phyloP scores from a whole-genome alignment of 306 rosid species.

The Castanea sativa region DNA sequence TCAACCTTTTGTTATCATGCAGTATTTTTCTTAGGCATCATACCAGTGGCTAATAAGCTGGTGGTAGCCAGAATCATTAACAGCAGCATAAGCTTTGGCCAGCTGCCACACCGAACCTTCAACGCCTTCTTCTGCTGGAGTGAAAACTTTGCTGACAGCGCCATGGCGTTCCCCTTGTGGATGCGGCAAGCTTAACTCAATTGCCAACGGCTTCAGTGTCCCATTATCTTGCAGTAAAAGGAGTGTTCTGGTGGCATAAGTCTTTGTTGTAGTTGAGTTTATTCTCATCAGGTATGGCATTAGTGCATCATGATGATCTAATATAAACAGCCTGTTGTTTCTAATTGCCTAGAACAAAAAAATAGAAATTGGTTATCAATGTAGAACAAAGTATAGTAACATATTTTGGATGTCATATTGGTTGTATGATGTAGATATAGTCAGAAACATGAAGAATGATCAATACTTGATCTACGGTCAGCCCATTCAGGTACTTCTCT shows the following conservation, averaged over 20 bases:
- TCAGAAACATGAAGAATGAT: not conserved
- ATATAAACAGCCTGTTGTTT: constrained; percentile 55
- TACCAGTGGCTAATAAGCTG: constrained; percentile 98
- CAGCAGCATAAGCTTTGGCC: constrained; percentile 88
- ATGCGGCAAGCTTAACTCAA: constrained; percentile 90
- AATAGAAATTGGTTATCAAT: not conserved
- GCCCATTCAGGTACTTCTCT: constrained; percentile 50
- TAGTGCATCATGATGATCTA: constrained; percentile 83
- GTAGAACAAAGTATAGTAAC: not conserved
- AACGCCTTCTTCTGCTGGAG: constrained; percentile 55
- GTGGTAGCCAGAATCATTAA: constrained; percentile 92
- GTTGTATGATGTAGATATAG: not conserved
- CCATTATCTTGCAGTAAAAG: constrained; percentile 74
- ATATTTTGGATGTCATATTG: not conserved
- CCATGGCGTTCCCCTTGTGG: constrained; percentile 79
- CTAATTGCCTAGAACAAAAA: constrained; percentile 56
- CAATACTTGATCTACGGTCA: constrained; percentile 58
- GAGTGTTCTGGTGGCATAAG: constrained; percentile 79
- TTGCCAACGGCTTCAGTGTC: constrained; percentile 78
- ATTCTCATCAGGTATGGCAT: constrained; percentile 73
- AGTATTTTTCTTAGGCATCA: not conserved
- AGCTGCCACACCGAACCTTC: constrained; percentile 84
- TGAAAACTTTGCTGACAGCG: constrained; percentile 67
- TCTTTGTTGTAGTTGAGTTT: constrained; percentile 82
- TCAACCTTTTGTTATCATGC: constrained; percentile 1